Conservation (phyloP, 176 grass and related monocot species). For the Rhynchospora tenuis region DNA sequence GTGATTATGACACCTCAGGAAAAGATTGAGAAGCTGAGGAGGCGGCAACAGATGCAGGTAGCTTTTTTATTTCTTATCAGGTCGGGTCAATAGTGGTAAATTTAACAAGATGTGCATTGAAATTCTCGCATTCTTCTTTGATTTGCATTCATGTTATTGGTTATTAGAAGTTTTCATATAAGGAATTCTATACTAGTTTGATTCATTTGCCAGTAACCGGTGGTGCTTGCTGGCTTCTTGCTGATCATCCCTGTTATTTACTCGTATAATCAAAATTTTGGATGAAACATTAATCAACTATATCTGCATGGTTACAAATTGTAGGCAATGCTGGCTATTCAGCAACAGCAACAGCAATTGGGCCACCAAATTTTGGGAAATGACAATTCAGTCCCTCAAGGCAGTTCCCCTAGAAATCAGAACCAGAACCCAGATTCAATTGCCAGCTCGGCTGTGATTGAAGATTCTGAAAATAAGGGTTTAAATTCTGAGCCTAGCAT, state of each 20-base stretch:
- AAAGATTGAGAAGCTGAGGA: slow-evolving; percentile 53
- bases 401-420: slow-evolving; percentile 34
- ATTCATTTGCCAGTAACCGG: neutral
- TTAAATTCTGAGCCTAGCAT: slow-evolving; percentile 29
- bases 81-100: neutral
- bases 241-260: neutral
- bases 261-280: neutral
- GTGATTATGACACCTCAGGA: slow-evolving; percentile 50
- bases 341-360: slow-evolving; percentile 49
- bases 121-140: slow-evolving; percentile 10
- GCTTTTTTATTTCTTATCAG: neutral
- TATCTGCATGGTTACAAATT: slow-evolving; percentile 21
- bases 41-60: slow-evolving; percentile 51
- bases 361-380: slow-evolving; percentile 28
- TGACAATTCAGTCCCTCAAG: slow-evolving; percentile 35
- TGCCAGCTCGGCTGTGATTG: slow-evolving; percentile 21
- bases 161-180: neutral
- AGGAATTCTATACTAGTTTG: neutral
- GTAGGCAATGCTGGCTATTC: slow-evolving; percentile 47
- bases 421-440: slow-evolving; percentile 27
- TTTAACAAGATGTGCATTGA: slow-evolving; percentile 3
- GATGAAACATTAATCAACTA: slow-evolving; percentile 12
- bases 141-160: slow-evolving; percentile 1
- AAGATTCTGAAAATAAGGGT: slow-evolving; percentile 30
- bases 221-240: neutral